phyloP scores from a whole-genome alignment of 2,329 filamentous ascomycete genomes.

The Cordyceps fumosorosea region DNA sequence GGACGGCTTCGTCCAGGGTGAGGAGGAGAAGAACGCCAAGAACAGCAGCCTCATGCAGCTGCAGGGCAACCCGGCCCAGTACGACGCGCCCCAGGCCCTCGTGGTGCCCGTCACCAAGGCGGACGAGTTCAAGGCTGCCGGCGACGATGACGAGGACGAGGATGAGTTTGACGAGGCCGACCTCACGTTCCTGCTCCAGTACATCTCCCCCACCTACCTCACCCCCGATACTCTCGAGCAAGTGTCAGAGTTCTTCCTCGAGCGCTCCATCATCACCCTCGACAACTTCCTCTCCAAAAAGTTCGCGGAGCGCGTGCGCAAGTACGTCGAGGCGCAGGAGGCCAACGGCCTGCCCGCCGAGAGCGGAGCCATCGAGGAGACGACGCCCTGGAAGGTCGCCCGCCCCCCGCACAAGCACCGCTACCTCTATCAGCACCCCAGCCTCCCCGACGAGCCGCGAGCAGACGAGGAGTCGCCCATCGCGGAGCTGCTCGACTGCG shows the following conservation, averaged over 20 bases:
- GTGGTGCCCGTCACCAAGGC: slow-evolving; percentile 41
- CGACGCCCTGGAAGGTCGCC: slow-evolving; percentile 65
- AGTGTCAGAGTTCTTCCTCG: slow-evolving; percentile 70
- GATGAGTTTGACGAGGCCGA: slow-evolving; percentile 67
- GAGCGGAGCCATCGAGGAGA: slow-evolving; percentile 51
- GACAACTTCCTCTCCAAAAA: slow-evolving; percentile 71
- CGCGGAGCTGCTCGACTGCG: slow-evolving; percentile 70
- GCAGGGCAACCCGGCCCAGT: slow-evolving; percentile 83
- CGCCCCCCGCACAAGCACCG: slow-evolving; percentile 92
- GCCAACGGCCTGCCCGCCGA: slow-evolving; percentile 36
- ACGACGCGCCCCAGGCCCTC: slow-evolving; percentile 68
- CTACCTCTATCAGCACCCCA: slow-evolving; percentile 70
- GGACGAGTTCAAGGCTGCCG: slow-evolving; percentile 26
- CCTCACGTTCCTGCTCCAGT: slow-evolving; percentile 83
- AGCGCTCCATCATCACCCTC: slow-evolving; percentile 78
- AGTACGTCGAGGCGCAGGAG: slow-evolving; percentile 64
- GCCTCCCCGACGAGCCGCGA: slow-evolving; percentile 29
- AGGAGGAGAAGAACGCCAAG: slow-evolving; percentile 81
- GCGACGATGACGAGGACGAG: slow-evolving; percentile 25
- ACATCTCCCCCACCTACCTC: slow-evolving; percentile 82
- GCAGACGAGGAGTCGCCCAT: slow-evolving; percentile 49
- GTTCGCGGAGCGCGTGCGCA: slow-evolving; percentile 65
- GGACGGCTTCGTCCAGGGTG: slow-evolving; percentile 79
- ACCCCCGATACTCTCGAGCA: slow-evolving; percentile 86
- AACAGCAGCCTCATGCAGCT: slow-evolving; percentile 90